phyloP scores from a whole-genome alignment of 805 yeast species.

The Groenewaldozyma salmanticensis region DNA sequence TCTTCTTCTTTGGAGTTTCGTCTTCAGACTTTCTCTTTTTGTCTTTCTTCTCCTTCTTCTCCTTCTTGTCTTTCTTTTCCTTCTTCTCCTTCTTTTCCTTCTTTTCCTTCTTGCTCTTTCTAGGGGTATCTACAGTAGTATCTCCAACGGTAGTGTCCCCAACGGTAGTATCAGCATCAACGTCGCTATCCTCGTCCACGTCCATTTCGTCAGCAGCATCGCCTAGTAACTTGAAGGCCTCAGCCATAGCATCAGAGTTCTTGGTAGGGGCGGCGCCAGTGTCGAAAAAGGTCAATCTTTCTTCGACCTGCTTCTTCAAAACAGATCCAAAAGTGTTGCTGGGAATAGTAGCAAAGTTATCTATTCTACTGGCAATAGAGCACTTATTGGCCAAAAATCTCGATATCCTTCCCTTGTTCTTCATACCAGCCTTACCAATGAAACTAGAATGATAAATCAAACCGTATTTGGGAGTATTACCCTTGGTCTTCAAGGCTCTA shows the following conservation, averaged over 20 bases:
- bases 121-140: slow-evolving; percentile 24
- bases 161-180: slow-evolving; percentile 18
- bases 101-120: slow-evolving; percentile 41
- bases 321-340: slow-evolving; percentile 81
- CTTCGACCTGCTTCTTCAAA: slow-evolving; percentile 94
- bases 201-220: slow-evolving; percentile 32
- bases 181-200: slow-evolving; percentile 28
- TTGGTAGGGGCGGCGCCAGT: slow-evolving; percentile 96
- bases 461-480: slow-evolving; percentile 95
- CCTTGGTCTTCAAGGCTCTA: slow-evolving; percentile 93
- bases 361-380: slow-evolving; percentile 97
- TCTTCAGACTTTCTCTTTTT: slow-evolving; percentile 17
- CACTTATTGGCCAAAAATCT: slow-evolving; percentile 98
- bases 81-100: slow-evolving; percentile 46
- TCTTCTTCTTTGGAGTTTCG: slow-evolving; percentile 16
- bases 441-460: slow-evolving; percentile 90
- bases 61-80: slow-evolving; percentile 33
- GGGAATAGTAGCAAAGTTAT: slow-evolving; percentile 93
- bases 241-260: slow-evolving; percentile 87
- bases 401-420: slow-evolving; percentile 98
- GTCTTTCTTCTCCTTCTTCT: slow-evolving; percentile 16
- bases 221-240: slow-evolving; percentile 67
- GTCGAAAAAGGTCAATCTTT: slow-evolving; percentile 90
- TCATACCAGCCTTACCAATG: slow-evolving; percentile 87
- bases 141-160: too few relatives aligned